phyloP scores from a whole-genome alignment of 2,329 filamentous ascomycete species.

The Botryotinia calthae region DNA sequence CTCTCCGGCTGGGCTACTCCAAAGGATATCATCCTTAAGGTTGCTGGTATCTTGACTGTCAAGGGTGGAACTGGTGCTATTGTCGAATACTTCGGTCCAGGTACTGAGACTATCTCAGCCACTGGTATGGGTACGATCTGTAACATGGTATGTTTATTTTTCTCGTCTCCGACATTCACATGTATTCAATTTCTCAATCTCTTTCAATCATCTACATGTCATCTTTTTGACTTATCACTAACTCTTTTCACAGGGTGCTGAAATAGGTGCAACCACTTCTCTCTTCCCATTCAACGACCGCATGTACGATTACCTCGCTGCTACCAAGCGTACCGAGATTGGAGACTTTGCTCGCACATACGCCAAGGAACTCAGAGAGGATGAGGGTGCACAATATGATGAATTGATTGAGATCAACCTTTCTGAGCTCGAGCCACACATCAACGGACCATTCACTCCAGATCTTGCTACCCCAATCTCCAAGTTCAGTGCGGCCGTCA shows the following conservation, averaged over 20 bases:
- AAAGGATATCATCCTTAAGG: conserved; percentile 97
- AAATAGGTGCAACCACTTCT: conserved; percentile 84
- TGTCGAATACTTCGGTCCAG: conserved; percentile 73
- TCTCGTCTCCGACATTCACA: background rate
- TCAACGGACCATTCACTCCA: conserved; percentile 98
- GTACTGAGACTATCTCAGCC: conserved; percentile 69
- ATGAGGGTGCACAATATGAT: conserved; percentile 92
- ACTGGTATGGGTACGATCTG: conserved; percentile 86
- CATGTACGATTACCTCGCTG: conserved; percentile 93
- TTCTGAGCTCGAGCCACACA: conserved; percentile 89
- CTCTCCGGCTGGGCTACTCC: conserved; percentile 89
- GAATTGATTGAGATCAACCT: conserved; percentile 96
- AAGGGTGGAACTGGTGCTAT: conserved; percentile 97
- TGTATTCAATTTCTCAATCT: background rate
- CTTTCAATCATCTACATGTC: background rate
- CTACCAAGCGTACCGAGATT: conserved; percentile 87
- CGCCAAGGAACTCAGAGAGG: conserved; percentile 79
- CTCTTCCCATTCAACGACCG: conserved; percentile 97
- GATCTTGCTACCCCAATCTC: conserved; percentile 97
- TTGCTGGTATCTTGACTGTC: conserved; percentile 93
- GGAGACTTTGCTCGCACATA: conserved; percentile 86
- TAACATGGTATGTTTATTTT: conserved; percentile 53
- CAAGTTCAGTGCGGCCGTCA: conserved; percentile 92
- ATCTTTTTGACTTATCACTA: background rate
- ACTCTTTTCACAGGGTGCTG: conserved; percentile 45